These are phyloP conservation scores for Aspergillus pseudotamarii DNA, from an alignment of 2,329 filamentous ascomycete species.

Conservation along the genomic window DNA sequence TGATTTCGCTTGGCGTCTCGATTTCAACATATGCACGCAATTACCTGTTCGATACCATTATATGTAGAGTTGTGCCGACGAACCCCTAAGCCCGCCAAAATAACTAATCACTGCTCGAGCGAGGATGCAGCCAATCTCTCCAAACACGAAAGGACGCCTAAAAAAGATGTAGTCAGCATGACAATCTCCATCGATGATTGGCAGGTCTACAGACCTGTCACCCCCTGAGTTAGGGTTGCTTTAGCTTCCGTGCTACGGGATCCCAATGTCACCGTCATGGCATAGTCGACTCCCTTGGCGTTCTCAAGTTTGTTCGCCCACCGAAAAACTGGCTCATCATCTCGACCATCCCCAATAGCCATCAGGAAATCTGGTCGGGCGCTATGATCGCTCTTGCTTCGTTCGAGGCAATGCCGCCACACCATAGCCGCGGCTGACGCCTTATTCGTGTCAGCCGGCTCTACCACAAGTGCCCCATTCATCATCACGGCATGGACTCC, in stretches of 20 bases:
- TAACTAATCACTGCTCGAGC: conserved; percentile 13
- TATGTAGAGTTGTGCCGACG: neutral
- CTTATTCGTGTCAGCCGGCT: conserved; percentile 86
- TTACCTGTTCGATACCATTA: neutral
- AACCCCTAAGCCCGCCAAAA: neutral
- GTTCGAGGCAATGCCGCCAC: conserved; percentile 65
- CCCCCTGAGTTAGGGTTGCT: conserved; percentile 84
- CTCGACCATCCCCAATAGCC: conserved; percentile 85
- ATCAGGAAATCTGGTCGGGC: conserved; percentile 77
- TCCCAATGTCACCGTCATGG: conserved; percentile 84
- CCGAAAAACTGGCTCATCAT: conserved; percentile 90
- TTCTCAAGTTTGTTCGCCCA: conserved; percentile 82
- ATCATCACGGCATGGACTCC: conserved; percentile 80
- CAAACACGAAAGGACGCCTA: conserved; percentile 56
- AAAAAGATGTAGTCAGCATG: conserved; percentile 18
- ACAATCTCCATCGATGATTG: neutral
- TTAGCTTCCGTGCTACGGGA: conserved; percentile 85
- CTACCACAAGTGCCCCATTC: conserved; percentile 79
- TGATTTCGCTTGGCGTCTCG: neutral
- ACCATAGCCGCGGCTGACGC: conserved; percentile 77
- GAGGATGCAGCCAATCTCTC: conserved; percentile 52
- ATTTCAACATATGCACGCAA: neutral
- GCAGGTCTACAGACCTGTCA: conserved; percentile 68
- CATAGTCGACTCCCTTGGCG: conserved; percentile 63
- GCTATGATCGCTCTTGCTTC: conserved; percentile 45